Base-by-base conservation (phyloP, 2,329 filamentous ascomycete genomes). In the Aureobasidium zeae region DNA sequence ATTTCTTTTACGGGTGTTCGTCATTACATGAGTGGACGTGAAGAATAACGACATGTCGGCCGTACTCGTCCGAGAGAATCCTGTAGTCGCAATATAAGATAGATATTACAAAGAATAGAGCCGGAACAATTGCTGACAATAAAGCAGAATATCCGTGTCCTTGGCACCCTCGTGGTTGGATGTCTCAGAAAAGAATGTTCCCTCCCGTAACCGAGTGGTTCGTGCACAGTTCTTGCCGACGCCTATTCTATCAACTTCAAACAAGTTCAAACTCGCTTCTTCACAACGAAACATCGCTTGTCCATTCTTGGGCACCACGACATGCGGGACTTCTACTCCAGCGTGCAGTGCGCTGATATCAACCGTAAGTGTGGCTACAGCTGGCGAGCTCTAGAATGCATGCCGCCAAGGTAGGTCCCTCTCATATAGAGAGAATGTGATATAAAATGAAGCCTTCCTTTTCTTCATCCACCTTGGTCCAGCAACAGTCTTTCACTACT, bases 401-500 rank as follows among this genome's bases (percentile, higher is more conserved):
- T 21, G 36, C 36, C 24, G 9, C 22, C 22, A 25, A 25, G 7
- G 11, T 11, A 34, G 30, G 6, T 34, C 5, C 30, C 17, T 34
- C 16, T 16, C 28, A 16, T 31, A 15, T 34, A 26, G 26, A n/a
- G n/a, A n/a, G n/a, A n/a, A n/a, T n/a, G n/a, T n/a, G n/a, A n/a
- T n/a, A n/a, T n/a, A n/a, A n/a, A n/a, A n/a, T n/a, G n/a, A 24
- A 42, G 15, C 30, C 28, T 33, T 43, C 21, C 26, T 30, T 43
- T 22, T 13, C 22, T 32, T 28, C 39, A 34, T 43, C n/a, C 30
- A 43, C 39, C 16, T 33, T 34, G 20, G 25, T 41, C 28, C 26
- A 39, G n/a, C 36, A 39, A 38, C 20, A n/a, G n/a, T n/a, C n/a
- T 13, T 42, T 42, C 38, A 32, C 38, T 42, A 42, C 38, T 32